Percentiles rank a stretch among this genome's conserved stretches.
phyloP scores from a whole-genome alignment of 2,329 filamentous ascomycete species.

The Sarocladium kiliense region DNA sequence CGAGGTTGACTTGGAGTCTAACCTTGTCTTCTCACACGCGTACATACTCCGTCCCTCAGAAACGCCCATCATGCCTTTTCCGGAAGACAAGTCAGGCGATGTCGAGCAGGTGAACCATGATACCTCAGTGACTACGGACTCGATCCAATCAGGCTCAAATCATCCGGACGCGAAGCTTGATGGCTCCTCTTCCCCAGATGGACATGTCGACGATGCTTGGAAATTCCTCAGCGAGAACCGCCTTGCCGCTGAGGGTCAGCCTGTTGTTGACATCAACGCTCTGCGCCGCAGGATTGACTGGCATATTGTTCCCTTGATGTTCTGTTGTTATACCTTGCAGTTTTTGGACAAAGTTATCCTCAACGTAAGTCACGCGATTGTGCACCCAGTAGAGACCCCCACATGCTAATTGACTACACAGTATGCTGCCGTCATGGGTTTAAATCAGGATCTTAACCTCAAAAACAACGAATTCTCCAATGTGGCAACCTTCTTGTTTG shows the following conservation, averaged over 20 bases:
- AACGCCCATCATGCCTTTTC: neutral
- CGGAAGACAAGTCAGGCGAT: neutral
- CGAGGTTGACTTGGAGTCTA: neutral
- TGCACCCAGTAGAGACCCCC: neutral
- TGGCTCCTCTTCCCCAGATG: constrained; percentile 11
- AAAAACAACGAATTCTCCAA: constrained; percentile 57
- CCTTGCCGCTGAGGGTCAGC: constrained; percentile 26
- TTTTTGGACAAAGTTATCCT: constrained; percentile 61
- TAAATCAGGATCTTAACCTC: constrained; percentile 47
- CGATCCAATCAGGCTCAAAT: constrained; percentile 12
- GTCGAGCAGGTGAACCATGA: neutral
- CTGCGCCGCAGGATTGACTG: constrained; percentile 53
- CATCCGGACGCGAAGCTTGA: constrained; percentile 5
- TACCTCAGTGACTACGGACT: neutral
- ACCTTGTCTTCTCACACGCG: neutral
- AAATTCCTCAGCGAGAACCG: constrained; percentile 37
- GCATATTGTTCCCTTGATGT: constrained; percentile 57
- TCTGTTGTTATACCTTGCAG: constrained; percentile 56
- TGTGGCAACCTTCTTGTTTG: constrained; percentile 57
- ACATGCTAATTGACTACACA: constrained; percentile 20
- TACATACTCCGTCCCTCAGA: neutral
- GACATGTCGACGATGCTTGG: constrained; percentile 39
- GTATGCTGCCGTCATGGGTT: constrained; percentile 63
- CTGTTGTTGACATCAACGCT: constrained; percentile 34
- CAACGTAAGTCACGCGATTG: constrained; percentile 39